Evolutionary conservation across 1,139 yeast genomes (phyloP).

Genomic region (Williopsis jadinii): DNA sequence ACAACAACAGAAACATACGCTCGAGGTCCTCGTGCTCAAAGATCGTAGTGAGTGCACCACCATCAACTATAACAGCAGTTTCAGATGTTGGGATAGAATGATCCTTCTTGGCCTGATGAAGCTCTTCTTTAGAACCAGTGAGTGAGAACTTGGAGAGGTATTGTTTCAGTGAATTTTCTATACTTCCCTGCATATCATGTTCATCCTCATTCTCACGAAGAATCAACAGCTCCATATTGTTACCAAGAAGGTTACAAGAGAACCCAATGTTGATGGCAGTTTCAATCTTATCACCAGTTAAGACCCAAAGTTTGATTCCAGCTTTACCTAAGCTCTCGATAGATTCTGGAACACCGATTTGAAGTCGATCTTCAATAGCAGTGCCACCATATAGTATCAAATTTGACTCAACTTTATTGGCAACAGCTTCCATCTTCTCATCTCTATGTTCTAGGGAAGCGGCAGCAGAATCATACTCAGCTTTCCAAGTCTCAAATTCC

Average conservation of each 20-base stretch:
- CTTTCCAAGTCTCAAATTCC: slow-evolving; percentile 62
- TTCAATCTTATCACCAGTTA: slow-evolving; percentile 96
- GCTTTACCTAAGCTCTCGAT: slow-evolving; percentile 79
- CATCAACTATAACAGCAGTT: slow-evolving; percentile 85
- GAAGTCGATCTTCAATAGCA: slow-evolving; percentile 93
- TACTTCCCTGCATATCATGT: slow-evolving; percentile 3
- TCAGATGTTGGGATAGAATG: slow-evolving; percentile 75
- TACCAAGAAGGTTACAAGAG: slow-evolving; percentile 84
- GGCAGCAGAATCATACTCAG: slow-evolving; percentile 67
- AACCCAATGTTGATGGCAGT: slow-evolving; percentile 98
- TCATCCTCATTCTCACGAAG: slow-evolving; percentile 36
- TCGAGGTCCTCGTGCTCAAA: slow-evolving; percentile 48
- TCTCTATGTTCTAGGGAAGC: slow-evolving; percentile 74
- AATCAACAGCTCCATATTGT: slow-evolving; percentile 79
- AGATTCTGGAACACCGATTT: slow-evolving; percentile 93
- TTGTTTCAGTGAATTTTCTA: slow-evolving; percentile 46
- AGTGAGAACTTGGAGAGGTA: slow-evolving; percentile 60
- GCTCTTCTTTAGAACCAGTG: slow-evolving; percentile 47
- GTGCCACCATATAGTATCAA: slow-evolving; percentile 85
- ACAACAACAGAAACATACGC: slow-evolving; percentile 70
- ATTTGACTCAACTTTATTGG: slow-evolving; percentile 72
- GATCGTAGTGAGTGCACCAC: slow-evolving; percentile 78
- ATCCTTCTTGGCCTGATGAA: slow-evolving; percentile 58
- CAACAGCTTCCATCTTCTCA: slow-evolving; percentile 64
- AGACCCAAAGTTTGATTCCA: slow-evolving; percentile 94